Conservation (phyloP, 192 early-diverging fungal genomes). For the Chytriomyces hyalinus region DNA sequence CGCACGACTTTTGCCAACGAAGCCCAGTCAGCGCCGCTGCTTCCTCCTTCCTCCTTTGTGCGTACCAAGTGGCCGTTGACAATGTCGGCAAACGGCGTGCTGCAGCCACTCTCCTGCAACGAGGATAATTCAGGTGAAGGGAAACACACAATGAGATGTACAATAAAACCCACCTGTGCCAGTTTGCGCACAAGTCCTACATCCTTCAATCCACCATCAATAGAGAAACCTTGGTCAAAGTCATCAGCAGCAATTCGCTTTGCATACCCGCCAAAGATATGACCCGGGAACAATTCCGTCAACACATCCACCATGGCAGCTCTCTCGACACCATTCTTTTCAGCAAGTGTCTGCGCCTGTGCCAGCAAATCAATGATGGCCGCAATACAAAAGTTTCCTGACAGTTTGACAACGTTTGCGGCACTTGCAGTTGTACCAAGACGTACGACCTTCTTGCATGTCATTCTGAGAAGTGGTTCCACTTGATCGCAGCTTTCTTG, state of each 20-base stretch:
- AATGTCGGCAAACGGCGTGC: conserved; percentile 30
- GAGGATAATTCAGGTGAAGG: too few species aligned
- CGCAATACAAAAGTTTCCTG: conserved; percentile 42
- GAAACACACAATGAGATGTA: too few species aligned
- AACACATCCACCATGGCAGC: conserved; percentile 38
- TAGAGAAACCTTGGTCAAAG: conserved; percentile 41
- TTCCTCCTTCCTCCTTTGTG: conserved; percentile 16
- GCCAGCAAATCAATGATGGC: conserved; percentile 40
- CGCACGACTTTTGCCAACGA: conserved; percentile 29
- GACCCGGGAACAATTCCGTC: conserved; percentile 31
- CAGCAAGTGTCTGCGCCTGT: conserved; percentile 44
- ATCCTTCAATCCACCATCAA: conserved; percentile 48
- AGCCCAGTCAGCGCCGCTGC: conserved; percentile 34
- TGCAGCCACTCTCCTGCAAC: neutral
- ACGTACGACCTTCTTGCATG: conserved; percentile 7
- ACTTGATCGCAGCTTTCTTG: neutral
- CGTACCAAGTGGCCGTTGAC: conserved; percentile 31
- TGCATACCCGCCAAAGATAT: conserved; percentile 35
- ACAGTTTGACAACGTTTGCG: conserved; percentile 30
- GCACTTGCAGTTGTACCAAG: neutral
- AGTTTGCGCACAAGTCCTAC: conserved; percentile 38
- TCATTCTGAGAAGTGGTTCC: conserved; percentile 13
- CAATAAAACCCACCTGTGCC: neutral
- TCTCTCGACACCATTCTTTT: conserved; percentile 39
- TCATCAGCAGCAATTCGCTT: conserved; percentile 37